Evolutionary conservation across 306 rosid species (phyloP), one percentile per base, ranked within the genome.

Genomic region (Sicyos edulis): DNA sequence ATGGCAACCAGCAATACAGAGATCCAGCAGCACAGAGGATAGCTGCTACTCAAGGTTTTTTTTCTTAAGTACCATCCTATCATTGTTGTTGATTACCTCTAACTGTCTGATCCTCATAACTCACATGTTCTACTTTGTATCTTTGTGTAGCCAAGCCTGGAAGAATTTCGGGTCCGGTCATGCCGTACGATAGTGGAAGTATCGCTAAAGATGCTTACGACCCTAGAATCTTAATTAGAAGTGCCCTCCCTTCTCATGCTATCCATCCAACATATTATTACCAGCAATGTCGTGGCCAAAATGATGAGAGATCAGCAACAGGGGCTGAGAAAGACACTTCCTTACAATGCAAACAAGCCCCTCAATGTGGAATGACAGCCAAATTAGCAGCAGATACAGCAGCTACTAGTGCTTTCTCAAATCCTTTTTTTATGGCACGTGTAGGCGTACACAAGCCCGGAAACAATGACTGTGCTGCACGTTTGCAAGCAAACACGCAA

Each of bases 351-450:
- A 89, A 85, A 74, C 89, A 81, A 71, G 79, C 81, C 32, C 83
- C 85, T 66, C 96, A 76, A 63, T 80, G 84, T 71, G 87, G 89
- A 70, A 83, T 86, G 82, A 82, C 84, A 24, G 82, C 90, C 71
- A 88, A 88, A 78, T 71, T 80, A 73, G 88, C 92, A 70, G 89
- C 90, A n/a, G 89, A 88, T 13, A 80, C 86, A 53, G 89, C 86
- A 42, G 89, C 91, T 59, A 84, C 83, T 68, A 87, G 82, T 78
- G 85, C 85, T 12, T 91, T 88, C 77, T 78, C 88, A 40, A 87
- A 88, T 80, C 89, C 91, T 0, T 88, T 92, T 82, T 90, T 85
- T 68, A 92, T 92, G 98, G 81, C 96, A 8, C 77, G 85, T 79
- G 85, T 80, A n/a, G 89, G 96, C 53, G 83, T 83, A 80, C 74